A percentile compares a stretch with the other conserved stretches of the same genome.
phyloP scores from a whole-genome alignment of 805 yeast genomes.

The Wickerhamiella brachini region DNA sequence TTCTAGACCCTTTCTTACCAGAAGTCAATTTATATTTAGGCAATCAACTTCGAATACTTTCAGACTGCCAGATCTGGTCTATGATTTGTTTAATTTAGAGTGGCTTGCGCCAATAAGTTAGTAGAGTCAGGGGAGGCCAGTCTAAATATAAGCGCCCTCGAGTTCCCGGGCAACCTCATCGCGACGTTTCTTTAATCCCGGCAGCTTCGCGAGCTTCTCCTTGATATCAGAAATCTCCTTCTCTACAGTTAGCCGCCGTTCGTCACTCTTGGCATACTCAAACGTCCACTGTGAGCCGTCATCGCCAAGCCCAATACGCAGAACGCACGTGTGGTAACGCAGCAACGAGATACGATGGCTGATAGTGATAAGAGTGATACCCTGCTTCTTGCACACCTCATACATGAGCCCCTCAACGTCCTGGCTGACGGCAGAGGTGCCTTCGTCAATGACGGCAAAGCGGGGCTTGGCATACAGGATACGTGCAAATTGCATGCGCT shows the following conservation, averaged over 20 bases:
- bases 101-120: no score
- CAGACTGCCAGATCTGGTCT: no score
- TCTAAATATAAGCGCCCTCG: not conserved
- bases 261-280: constrained; percentile 52
- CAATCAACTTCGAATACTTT: no score
- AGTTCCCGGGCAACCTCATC: constrained; percentile 34
- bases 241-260: constrained; percentile 53
- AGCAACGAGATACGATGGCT: constrained; percentile 72
- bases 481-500: constrained; percentile 78
- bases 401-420: constrained; percentile 83
- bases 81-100: no score
- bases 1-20: no score
- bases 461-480: constrained; percentile 65
- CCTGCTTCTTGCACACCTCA: constrained; percentile 53
- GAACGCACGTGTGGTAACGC: constrained; percentile 67
- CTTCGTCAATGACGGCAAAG: constrained; percentile 78
- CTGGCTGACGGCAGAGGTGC: constrained; percentile 83
- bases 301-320: constrained; percentile 50
- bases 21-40: no score
- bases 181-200: constrained; percentile 46
- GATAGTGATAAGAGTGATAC: constrained; percentile 67
- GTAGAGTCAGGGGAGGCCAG: no score
- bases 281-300: constrained; percentile 36
- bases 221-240: constrained; percentile 61
- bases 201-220: constrained; percentile 43